Conservation (phyloP, 129 eudicot genomes). For the Helianthus tuberosus region DNA sequence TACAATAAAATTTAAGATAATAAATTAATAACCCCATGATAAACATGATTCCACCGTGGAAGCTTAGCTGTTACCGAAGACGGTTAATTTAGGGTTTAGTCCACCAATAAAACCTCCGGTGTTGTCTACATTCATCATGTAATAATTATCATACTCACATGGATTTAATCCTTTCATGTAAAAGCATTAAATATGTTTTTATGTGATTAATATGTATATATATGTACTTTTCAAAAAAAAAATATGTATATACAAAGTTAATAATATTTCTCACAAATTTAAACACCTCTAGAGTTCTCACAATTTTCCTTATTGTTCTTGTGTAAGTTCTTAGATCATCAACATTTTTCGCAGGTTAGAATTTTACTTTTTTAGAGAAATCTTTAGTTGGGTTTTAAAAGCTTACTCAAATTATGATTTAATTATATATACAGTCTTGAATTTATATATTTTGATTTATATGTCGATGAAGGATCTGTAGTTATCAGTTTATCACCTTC, state of each 20-base stretch:
- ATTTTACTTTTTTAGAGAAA: background rate
- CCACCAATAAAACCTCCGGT: constrained; percentile 22
- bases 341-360: constrained; percentile 32
- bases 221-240: no score
- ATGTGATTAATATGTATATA: constrained; percentile 15
- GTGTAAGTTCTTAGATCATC: constrained; percentile 15
- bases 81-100: constrained; percentile 34
- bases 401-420: background rate
- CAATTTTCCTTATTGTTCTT: constrained; percentile 18
- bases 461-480: background rate
- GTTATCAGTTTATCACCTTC: constrained; percentile 3
- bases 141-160: constrained; percentile 19
- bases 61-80: constrained; percentile 24
- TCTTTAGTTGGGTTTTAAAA: background rate
- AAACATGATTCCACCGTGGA: constrained; percentile 1
- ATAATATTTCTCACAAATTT: constrained; percentile 14
- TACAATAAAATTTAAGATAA: no score
- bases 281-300: constrained; percentile 11
- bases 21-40: constrained; percentile 23
- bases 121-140: constrained; percentile 27
- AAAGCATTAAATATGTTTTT: constrained; percentile 6
- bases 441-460: constrained; percentile 1
- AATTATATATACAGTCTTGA: background rate
- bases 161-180: constrained; percentile 24
- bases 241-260: constrained; percentile 23